A percentile compares a stretch with the other conserved stretches of the same genome.
Evolutionary conservation across 768 basidiomycete species (phyloP).

Genomic region (Suillus weaverae): DNA sequence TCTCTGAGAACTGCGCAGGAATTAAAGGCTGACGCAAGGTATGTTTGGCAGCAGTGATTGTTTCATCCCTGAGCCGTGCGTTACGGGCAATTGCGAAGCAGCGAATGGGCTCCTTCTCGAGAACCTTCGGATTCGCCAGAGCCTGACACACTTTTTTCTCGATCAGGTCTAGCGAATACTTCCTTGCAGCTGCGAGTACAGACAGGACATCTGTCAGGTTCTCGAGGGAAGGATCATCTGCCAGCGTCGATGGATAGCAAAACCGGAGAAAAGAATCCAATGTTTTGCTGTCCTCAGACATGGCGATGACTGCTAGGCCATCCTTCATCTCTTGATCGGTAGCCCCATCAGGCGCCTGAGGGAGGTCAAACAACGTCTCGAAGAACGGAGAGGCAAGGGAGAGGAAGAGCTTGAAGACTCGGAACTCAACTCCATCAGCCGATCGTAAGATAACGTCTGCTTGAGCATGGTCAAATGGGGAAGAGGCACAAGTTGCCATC

Average conservation of each 20-base stretch:
- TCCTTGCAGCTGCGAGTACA: neutral
- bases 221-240: neutral
- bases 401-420: slow-evolving; percentile 34
- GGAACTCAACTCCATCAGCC: slow-evolving; percentile 32
- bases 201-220: neutral
- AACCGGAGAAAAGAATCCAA: neutral
- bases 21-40: neutral
- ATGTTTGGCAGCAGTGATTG: neutral
- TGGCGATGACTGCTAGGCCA: neutral
- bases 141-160: neutral
- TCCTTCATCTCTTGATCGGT: slow-evolving; percentile 1
- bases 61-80: neutral
- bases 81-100: neutral
- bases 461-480: slow-evolving; percentile 26
- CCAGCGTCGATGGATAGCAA: slow-evolving; percentile 1
- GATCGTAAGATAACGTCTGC: slow-evolving; percentile 28
- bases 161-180: slow-evolving; percentile 1
- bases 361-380: slow-evolving; percentile 27
- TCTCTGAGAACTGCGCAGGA: neutral
- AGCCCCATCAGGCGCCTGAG: neutral
- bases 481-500: slow-evolving; percentile 10
- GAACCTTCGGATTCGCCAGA: neutral
- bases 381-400: slow-evolving; percentile 38
- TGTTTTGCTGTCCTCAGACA: neutral
- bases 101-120: neutral